Evolutionary conservation across 2,329 filamentous ascomycete species (phyloP), one percentile per base, ranked within the genome.

Genomic region (Rhynchosporium graminicola): DNA sequence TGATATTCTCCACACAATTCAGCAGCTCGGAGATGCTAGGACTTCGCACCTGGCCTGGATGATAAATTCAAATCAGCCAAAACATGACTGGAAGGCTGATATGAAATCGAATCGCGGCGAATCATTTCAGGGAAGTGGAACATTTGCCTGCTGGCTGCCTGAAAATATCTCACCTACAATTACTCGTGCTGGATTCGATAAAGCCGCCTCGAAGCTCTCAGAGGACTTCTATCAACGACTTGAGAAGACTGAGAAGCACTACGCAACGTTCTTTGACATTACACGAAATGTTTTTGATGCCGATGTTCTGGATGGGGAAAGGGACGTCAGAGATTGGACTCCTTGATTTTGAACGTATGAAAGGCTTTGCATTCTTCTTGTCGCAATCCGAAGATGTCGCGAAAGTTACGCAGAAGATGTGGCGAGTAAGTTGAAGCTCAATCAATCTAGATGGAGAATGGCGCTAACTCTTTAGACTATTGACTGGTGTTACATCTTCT

Each of bases 401-500:
- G 0, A 70, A 75, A 0, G 85, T 91, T 45, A 85, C 85, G 0
- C 81, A 80, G 4, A 80, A 83, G 29, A 92, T 91, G 83, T 75
- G 72, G 76, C 73, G 68, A 33, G 68, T 69, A 56, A 52, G 55
- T n/a, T 59, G 28, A 36, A 26, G 15, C 13, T 10, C 43, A 54
- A 13, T 10, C 43, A 54, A 77, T 20, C 15, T 15, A 13, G 29
- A 45, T 20, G 20, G 29, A 4, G n/a, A 45, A 2, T n/a, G 4
- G 8, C 42, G 42, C 55, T 57, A 57, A 57, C 38, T 10, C 29
- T 57, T 47, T 72, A 77, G 60, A 82, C 79, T 0, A 81, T 85
- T 7, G 83, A 86, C 67, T 86, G 82, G 82, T 91, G 87, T 69
- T 91, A 91, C 69, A 81, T 91, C 33, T 84, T 89, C 71, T 91